Evolutionary conservation across 129 eudicot species (phyloP).

Genomic region (Tagetes erecta): DNA sequence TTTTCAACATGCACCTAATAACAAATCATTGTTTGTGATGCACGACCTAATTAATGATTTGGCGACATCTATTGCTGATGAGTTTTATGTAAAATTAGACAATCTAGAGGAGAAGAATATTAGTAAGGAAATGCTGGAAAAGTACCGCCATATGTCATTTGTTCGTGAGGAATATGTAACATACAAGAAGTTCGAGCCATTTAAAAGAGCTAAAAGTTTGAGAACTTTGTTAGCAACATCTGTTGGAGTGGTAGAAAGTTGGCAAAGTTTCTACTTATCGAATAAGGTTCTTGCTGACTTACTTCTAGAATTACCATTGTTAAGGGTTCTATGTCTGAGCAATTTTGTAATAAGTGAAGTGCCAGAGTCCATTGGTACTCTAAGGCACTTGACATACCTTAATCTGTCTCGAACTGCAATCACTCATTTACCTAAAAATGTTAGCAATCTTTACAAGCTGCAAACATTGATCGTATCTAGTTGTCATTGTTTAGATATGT

Average conservation of each 20-base stretch:
- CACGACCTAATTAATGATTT: conserved; percentile 45
- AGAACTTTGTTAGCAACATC: conserved; percentile 41
- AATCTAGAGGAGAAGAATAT: conserved; percentile 20
- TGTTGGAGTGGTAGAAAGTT: conserved; percentile 6
- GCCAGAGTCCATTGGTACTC: conserved; percentile 15
- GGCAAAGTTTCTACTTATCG: conserved; percentile 15
- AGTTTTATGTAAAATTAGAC: conserved; percentile 12
- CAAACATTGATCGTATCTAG: conserved; percentile 33
- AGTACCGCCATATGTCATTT: conserved; percentile 43
- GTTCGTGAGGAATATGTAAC: conserved; percentile 20
- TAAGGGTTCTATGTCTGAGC: conserved; percentile 26
- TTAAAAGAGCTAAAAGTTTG: conserved; percentile 28
- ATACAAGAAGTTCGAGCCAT: conserved; percentile 24
- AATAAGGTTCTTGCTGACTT: conserved; percentile 17
- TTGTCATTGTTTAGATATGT: conserved; percentile 25
- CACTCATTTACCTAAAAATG: conserved; percentile 27
- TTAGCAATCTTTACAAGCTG: conserved; percentile 27
- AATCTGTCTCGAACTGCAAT: conserved; percentile 22
- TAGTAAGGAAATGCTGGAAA: neutral
- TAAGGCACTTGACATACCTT: conserved; percentile 34
- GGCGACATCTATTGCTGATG: conserved; percentile 27
- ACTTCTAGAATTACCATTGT: neutral
- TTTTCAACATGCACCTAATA: conserved; percentile 26
- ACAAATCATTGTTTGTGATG: conserved; percentile 26
- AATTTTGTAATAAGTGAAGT: conserved; percentile 4